phyloP scores from a whole-genome alignment of 148 eudicot species.

The Rhododendron mucronatum region DNA sequence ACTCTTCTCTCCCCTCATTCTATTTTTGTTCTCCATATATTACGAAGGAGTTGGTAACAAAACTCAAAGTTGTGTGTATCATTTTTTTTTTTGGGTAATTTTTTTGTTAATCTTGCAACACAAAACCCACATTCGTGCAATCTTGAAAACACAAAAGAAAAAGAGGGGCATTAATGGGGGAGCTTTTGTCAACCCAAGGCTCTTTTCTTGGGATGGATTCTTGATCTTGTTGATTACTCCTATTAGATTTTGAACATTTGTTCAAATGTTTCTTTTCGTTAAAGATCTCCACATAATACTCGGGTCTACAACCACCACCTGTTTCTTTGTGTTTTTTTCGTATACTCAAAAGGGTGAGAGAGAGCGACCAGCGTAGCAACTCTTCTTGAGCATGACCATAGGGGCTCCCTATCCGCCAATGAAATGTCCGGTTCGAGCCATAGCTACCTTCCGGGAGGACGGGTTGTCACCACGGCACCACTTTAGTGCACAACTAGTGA shows the following conservation, averaged over 20 bases:
- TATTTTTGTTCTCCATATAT: too few relatives aligned
- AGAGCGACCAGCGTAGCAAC: too few relatives aligned
- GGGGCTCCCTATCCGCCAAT: too few relatives aligned
- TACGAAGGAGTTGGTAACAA: too few relatives aligned
- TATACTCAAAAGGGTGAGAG: too few relatives aligned
- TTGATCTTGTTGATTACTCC: background rate
- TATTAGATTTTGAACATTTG: background rate
- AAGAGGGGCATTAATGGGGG: background rate
- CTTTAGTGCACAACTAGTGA: too few relatives aligned
- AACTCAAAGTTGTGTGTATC: background rate
- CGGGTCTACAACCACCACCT: background rate
- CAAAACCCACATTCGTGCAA: background rate
- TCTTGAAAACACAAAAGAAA: background rate
- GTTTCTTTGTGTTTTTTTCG: too few relatives aligned
- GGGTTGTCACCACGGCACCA: too few relatives aligned
- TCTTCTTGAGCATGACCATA: too few relatives aligned
- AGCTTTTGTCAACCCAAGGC: background rate
- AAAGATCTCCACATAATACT: constrained; percentile 2
- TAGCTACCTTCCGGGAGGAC: too few relatives aligned
- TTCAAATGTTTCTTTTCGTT: background rate
- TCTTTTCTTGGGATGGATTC: background rate
- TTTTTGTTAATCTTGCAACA: background rate
- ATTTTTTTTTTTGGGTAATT: background rate
- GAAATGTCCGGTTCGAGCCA: too few relatives aligned
- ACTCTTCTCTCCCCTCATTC: background rate